Percentiles rank a stretch among this genome's conserved stretches.
These are phyloP conservation scores for Phytopythium mirpurense DNA, from an alignment of 352 stramenopile species.

Conservation along the genomic window DNA sequence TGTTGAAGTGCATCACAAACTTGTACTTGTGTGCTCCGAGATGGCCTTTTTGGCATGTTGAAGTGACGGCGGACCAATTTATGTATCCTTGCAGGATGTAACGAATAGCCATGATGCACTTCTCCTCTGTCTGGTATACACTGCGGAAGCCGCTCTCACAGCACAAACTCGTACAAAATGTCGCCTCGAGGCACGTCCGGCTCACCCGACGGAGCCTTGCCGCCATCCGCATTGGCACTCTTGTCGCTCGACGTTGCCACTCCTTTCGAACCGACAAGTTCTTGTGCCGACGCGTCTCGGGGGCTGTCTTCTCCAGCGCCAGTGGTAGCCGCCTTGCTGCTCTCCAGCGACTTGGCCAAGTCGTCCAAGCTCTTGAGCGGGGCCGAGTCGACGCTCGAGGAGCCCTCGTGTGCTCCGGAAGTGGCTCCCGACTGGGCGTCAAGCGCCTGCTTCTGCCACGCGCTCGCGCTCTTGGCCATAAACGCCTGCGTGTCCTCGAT, in stretches of 20 bases:
- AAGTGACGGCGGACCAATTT: too few species aligned
- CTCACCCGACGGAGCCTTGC: constrained; percentile 10
- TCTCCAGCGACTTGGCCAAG: constrained; percentile 7
- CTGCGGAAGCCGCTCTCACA: too few species aligned
- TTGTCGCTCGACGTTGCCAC: not conserved
- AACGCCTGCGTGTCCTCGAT: constrained; percentile 46
- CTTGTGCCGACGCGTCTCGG: not conserved
- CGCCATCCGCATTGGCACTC: not conserved
- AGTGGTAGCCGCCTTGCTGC: not conserved
- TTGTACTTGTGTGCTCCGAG: too few species aligned
- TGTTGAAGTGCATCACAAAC: too few species aligned
- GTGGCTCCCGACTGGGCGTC: not conserved
- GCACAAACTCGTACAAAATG: constrained; percentile 66
- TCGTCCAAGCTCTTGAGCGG: constrained; percentile 27
- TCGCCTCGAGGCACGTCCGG: constrained; percentile 10
- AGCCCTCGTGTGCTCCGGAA: constrained; percentile 10
- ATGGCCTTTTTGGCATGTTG: too few species aligned
- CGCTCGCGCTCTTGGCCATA: constrained; percentile 23
- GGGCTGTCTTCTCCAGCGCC: constrained; percentile 10
- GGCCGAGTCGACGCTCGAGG: constrained; percentile 17
- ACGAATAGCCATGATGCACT: too few species aligned
- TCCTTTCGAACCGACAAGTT: not conserved
- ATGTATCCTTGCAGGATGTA: too few species aligned
- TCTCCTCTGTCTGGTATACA: too few species aligned
- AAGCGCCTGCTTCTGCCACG: constrained; percentile 39